Evolutionary conservation across 1,139 yeast species (phyloP), one percentile per base, ranked within the genome.

Genomic region (Sugiyamaella japonica): DNA sequence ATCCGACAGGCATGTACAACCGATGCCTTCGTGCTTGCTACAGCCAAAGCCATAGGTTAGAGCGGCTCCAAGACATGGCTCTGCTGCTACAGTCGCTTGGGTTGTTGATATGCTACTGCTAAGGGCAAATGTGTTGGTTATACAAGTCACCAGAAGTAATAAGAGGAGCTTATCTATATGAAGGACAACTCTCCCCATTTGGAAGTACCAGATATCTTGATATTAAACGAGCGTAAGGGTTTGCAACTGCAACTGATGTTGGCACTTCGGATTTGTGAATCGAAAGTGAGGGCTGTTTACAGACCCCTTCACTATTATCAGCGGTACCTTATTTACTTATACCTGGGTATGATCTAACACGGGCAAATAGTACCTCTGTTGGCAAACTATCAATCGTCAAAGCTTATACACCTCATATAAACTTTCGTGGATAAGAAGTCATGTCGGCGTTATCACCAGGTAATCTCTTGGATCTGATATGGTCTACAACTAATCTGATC

Each of bases 31-130:
- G 13, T 49, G 15, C 20, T 15, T 25, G 15, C 13, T 15, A 42
- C 52, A 40, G 28, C 47, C 52, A 42, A 49, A 40, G 4, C 48
- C 47, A 41, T 49, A 40, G 15, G 16, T 23, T 12, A 42, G 25
- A 13, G 52, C 47, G 13, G 41, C 41, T 41, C 52, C 52, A 3
- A 42, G 16, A 23, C 47, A 49, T 28, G 52, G 52, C 31, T 49
- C 52, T 36, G 41, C 41, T 17, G 49, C 40, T 20, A 20, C 25
- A 20, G 25, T 20, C 25, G 5, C 25, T 20, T 20, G 5, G 25
- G 25, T 6, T 3, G 25, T 20, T 20, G 25, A 3, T 20, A 20
- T 20, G 20, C 20, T 45, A 32, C 40, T 23, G 4, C 15, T 34
- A 13, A 7, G 20, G 7, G 42, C 49, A 12, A 23, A 13, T n/a